Evolutionary conservation across 2,329 filamentous ascomycete species (phyloP), one percentile per base, ranked within the genome.

Genomic region (Alternaria dauci): DNA sequence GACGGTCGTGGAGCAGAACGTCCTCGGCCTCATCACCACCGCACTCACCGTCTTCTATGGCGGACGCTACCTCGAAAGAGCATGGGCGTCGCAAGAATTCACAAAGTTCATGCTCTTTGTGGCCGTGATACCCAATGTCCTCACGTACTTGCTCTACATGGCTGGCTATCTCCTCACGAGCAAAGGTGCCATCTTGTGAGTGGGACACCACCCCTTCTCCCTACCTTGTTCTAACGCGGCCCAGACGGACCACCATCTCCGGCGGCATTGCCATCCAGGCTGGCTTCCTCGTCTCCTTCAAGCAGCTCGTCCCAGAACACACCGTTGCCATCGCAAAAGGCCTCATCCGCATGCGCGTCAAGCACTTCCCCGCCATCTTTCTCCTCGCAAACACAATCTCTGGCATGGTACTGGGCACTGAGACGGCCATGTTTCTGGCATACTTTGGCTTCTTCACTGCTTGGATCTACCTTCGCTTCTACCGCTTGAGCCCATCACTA

Each of bases 381-480:
- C 88, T 85, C 65, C 78, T 92, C 58, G 86, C 96, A 61, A 89
- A 91, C 67, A 84, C 90, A 34, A 82, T 91, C 54, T 88, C 88
- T 30, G 87, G 88, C 34, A 78, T 89, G 2, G 68, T 89, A 8
- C 78, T 91, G 39, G 87, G 89, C 61, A 91, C 87, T n/a, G 87
- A 89, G 73, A 92, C 93, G 20, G 90, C 93, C 46, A 85, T 94
- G 66, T 88, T 96, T 75, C 87, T 97, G 61, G 88, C 92, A 53
- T 83, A 91, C 78, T 90, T 91, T 69, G 94, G 93, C 59, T 91
- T 99, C 78, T 78, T 97, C 62, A 90, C 89, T 11, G 93, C 92
- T 78, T 99, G 94, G 94, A 92, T 91, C 43, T 98, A 98, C 79
- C 88, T 99, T 18, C 92, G 95, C 68, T 99, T 98, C 84, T 97